phyloP scores from a whole-genome alignment of 2,329 filamentous ascomycete species.

The Penicillium polonicum region DNA sequence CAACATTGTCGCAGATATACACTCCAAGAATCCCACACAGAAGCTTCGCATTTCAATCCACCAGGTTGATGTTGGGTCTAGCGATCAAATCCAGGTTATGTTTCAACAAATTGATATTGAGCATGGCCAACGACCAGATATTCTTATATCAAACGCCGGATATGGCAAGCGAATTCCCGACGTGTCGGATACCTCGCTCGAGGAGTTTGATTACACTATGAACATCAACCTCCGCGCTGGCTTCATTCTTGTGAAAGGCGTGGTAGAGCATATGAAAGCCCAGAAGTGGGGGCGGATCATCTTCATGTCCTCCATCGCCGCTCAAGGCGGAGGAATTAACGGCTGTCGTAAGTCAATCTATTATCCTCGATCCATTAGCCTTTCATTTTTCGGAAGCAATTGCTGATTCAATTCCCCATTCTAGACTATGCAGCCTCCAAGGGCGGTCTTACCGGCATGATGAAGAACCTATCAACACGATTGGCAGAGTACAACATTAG shows the following conservation, averaged over 20 bases:
- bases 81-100: conserved; percentile 54
- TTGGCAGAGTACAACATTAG: conserved; percentile 62
- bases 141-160: conserved; percentile 66
- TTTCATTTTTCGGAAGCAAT: not conserved
- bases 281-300: conserved; percentile 64
- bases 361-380: not conserved
- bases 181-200: conserved; percentile 59
- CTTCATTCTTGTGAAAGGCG: conserved; percentile 61
- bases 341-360: conserved; percentile 51
- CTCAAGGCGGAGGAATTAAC: conserved; percentile 63
- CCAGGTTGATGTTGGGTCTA: conserved; percentile 58
- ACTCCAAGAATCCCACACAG: conserved; percentile 28
- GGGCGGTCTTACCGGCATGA: conserved; percentile 62
- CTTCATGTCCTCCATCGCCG: conserved; percentile 64
- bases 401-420: not conserved
- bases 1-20: conserved; percentile 46
- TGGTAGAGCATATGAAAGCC: conserved; percentile 60
- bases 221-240: conserved; percentile 62
- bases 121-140: conserved; percentile 59
- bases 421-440: conserved; percentile 58
- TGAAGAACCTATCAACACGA: conserved; percentile 62
- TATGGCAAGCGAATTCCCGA: conserved; percentile 60
- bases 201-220: conserved; percentile 64
- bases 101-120: conserved; percentile 55
- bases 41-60: conserved; percentile 53